Conservation (phyloP, 2,329 filamentous ascomycete species). For the Lizonia empirigonia region DNA sequence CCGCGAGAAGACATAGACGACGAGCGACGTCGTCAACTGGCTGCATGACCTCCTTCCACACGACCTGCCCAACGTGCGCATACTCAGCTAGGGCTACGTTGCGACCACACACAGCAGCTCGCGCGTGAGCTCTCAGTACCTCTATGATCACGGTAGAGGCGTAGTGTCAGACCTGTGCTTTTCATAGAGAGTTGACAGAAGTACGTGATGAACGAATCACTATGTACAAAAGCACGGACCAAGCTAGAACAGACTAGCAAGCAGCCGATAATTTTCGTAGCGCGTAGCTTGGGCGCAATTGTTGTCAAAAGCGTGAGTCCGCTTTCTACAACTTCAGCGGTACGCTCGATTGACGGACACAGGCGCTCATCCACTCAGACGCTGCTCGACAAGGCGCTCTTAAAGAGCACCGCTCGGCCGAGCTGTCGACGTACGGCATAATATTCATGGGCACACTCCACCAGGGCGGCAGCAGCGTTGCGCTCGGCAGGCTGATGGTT, state of each 20-base stretch:
- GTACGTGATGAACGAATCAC: constrained; percentile 13
- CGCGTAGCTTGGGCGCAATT: constrained; percentile 44
- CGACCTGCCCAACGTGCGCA: constrained; percentile 26
- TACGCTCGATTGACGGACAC: constrained; percentile 10
- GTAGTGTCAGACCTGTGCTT: constrained; percentile 44
- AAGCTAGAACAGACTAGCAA: constrained; percentile 32
- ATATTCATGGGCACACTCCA: constrained; percentile 51
- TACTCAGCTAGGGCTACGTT: too few relatives aligned
- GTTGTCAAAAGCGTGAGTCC: constrained; percentile 41
- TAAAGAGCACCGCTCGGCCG: constrained; percentile 40
- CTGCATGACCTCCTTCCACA: constrained; percentile 29
- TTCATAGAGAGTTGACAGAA: constrained; percentile 32
- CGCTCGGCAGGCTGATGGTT: constrained; percentile 34
- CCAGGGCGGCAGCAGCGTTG: constrained; percentile 44
- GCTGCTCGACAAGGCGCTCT: constrained; percentile 31
- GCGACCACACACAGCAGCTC: too few relatives aligned
- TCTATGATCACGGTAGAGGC: constrained; percentile 42
- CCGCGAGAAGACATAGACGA: constrained; percentile 30
- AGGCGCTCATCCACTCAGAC: constrained; percentile 49
- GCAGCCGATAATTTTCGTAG: constrained; percentile 42
- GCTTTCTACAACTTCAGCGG: constrained; percentile 4
- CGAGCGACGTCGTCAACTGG: constrained; percentile 24
- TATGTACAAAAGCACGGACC: constrained; percentile 11
- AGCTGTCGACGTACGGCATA: constrained; percentile 48
- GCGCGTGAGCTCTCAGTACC: constrained; percentile 34